Evolutionary conservation across 441 rosid species (phyloP), one percentile per base, ranked within the genome.

Genomic region (Croton laevigatus): DNA sequence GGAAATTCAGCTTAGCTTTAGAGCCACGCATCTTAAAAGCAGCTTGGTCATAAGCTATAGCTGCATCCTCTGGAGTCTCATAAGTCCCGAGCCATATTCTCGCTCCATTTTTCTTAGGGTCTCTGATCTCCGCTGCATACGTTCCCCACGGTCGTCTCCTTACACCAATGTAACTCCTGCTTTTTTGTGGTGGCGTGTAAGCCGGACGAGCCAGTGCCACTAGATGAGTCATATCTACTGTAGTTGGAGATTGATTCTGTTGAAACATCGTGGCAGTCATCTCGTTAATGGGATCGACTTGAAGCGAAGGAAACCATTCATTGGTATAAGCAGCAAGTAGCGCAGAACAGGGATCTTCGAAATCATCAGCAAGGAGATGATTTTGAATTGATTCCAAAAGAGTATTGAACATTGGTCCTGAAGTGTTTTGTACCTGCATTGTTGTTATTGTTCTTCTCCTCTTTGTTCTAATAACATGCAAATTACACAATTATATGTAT

Each of bases 141-240:
- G 85, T 92, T 53, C 96, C 98, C 98, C 98, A 92, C 9, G 97
- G 97, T 69, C 98, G 76, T 79, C 77, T 88, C 66, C 98, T 86
- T 62, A 93, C 97, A 2, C 98, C 97, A 55, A 89, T 84, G 37
- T 87, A 90, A 19, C 84, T 91, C 79, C 79, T 84, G 42, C 89
- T 87, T 80, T 66, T 83, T 11, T 67, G 7, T 46, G 77, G 73
- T 22, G 51, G 78, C 54, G 68, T 19, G 69, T 14, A 11, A 38
- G 71, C 23, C 66, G 11, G 61, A 11, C 3, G 52, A 72, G 60
- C 8, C 37, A 57, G 5, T 5, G 11, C 36, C 34, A 11, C n/a
- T 46, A 11, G 7, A 40, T 8, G 7, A 40, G 9, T 9, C 10
- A 40, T 9, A 0, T 40, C 44, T 6, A 40, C 2, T 27, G 32